Evolutionary conservation across 2,329 filamentous ascomycete species (phyloP), one percentile per base, ranked within the genome.

Genomic region (Sclerotinia subarctica): DNA sequence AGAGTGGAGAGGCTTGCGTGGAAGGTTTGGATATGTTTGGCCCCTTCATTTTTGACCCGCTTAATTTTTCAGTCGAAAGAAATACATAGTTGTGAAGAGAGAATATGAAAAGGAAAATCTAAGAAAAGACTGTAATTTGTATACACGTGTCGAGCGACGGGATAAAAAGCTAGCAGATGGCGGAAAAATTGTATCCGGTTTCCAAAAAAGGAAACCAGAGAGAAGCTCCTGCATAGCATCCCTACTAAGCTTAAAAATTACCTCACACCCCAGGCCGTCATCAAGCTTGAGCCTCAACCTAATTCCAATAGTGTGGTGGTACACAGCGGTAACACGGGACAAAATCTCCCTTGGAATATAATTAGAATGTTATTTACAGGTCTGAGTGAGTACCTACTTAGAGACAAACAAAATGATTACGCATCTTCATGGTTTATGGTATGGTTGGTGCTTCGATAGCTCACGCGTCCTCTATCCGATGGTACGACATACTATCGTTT

Each of bases 1-100:
- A 47, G 42, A 59, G 57, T 59, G 57, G 57, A 47, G 24, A 59
- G 57, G 57, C 57, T 59, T 59, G 57, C 57, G 57, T 59, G 57
- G 57, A 59, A 46, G 57, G 42, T 46, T 59, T 59, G 26, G 26
- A 59, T 56, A 29, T 7, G 21, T 13, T n/a, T 38, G 32, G 53
- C 53, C 53, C 32, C 21, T 57, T 57, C 21, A 57, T 10, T 56
- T 5, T 24, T 24, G 15, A 24, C 35, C 29, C 32, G 53, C 53
- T 24, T 15, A n/a, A 3, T n/a, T n/a, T 38, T 38, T 24, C 19
- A 13, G 38, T 15, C 38, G 38, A 42, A 42, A 38, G 8, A 38
- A 42, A 38, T 38, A 38, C 5, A 42, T 42, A 17, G 11, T 17
- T 42, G 38, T 42, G 21, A 7, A n/a, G 32, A 21, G 32, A 13